Conservation (phyloP, 2,329 filamentous ascomycete genomes). For the Raffaelea deltoideospora region DNA sequence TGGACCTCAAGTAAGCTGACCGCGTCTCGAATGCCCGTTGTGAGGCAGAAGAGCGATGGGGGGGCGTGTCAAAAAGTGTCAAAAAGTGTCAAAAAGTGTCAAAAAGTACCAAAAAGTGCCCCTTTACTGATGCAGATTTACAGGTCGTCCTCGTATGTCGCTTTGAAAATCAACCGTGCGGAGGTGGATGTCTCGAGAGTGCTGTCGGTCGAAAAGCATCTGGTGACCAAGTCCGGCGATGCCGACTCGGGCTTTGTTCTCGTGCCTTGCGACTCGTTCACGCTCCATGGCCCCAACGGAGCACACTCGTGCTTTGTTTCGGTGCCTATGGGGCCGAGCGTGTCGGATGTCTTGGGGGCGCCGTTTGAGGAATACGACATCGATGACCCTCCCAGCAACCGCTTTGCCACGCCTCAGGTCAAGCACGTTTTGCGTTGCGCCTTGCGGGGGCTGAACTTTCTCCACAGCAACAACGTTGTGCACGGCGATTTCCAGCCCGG, state of each 20-base stretch:
- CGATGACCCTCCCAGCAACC: conserved; percentile 1
- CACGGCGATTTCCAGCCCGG: not conserved
- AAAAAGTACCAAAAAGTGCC: too few relatives aligned
- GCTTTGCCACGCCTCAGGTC: conserved; percentile 2
- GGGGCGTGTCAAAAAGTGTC: too few relatives aligned
- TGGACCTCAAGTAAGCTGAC: conserved; percentile 1
- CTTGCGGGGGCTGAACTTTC: not conserved
- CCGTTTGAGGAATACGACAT: conserved; percentile 1
- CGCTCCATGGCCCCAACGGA: conserved; percentile 3
- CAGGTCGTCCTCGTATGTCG: conserved; percentile 2
- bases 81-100: too few relatives aligned
- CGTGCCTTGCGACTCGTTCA: not conserved
- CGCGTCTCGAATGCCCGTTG: too few relatives aligned
- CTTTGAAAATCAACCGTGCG: conserved; percentile 4
- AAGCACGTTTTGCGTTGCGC: not conserved
- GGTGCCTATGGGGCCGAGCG: conserved; percentile 4
- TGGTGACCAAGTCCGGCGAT: not conserved
- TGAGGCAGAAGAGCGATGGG: too few relatives aligned
- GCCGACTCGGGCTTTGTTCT: conserved; percentile 1
- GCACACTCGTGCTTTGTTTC: conserved; percentile 2
- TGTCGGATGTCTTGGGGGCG: conserved; percentile 1
- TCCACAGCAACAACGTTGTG: not conserved
- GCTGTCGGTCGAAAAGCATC: conserved; percentile 3
- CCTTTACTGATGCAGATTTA: not conserved
- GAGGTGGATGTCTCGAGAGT: conserved; percentile 1